Base-by-base conservation (phyloP, 176 grass and related monocot species). In the barley (Hordeum vulgare) region DNA sequence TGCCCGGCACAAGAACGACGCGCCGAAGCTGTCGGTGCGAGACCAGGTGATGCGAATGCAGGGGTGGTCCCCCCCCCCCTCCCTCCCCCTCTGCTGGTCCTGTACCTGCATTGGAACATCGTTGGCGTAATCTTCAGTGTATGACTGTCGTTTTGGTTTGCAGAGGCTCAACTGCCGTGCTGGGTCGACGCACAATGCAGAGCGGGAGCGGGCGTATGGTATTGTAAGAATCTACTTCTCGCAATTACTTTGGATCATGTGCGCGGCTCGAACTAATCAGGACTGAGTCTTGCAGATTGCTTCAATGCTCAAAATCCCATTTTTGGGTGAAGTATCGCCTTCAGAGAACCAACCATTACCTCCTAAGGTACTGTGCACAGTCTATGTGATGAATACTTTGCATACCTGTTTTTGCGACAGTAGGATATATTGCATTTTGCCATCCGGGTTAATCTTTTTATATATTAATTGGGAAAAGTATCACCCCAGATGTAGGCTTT, bases 171-270 rank as follows among this genome's bases (percentile, higher is more conserved):
- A 93, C 31, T 85, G 80, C 8, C 63, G 85, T 72, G 90, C 85
- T 59, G 88, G 87, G 85, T 72, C 91, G 49, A 66, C 76, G 0
- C 91, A 91, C 69, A 83, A 93, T 24, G 31, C 80, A 12, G 96
- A 98, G 73, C 85, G 93, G 44, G 96, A 98, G 90, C 95, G 76
- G 61, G 85, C 93, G n/a, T 98, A 98, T 83, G 93, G 95, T 58
- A 90, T 88, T 83, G 96, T 98, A 95, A 82, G 66, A 74, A 74
- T 80, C 81, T 9, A 41, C 39, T 35, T 69, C 17, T 41, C 4
- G 11, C 20, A 23, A 25, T 92, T 58, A 27, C 64, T 80, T 74
- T 40, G 83, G 2, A 44, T 77, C 40, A 74, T 73, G 28, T 57
- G 26, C 86, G 45, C 1, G 9, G 24, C 15, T 31, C 31, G 56